phyloP scores from a whole-genome alignment of 1,284 basidiomycete genomes.

The Laetiporus sulphureus region DNA sequence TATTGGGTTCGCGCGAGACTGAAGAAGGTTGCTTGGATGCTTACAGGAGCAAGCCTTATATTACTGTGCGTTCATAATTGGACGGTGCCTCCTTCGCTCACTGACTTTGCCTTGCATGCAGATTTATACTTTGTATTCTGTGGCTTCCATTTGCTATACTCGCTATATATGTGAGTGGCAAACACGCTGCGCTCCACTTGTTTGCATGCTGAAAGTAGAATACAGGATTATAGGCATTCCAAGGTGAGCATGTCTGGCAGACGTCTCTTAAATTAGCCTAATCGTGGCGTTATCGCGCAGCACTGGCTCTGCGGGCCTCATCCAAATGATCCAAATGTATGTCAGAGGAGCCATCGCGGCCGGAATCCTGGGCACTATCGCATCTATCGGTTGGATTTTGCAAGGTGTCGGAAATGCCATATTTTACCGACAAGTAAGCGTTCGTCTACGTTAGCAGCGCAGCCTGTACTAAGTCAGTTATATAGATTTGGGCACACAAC shows the following conservation, averaged over 20 bases:
- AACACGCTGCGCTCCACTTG: conserved; percentile 4
- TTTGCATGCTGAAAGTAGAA: conserved; percentile 19
- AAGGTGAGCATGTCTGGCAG: conserved; percentile 34
- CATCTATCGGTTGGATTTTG: conserved; percentile 83
- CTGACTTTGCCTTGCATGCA: conserved; percentile 24
- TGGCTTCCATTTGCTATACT: conserved; percentile 89
- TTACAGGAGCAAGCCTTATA: conserved; percentile 77
- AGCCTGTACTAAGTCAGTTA: too few relatives aligned
- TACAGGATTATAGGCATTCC: conserved; percentile 83
- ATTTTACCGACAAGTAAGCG: conserved; percentile 70
- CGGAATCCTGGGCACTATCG: conserved; percentile 72
- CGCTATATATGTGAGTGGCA: conserved; percentile 71
- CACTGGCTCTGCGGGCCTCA: conserved; percentile 92
- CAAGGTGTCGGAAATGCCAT: conserved; percentile 81
- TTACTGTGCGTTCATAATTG: conserved; percentile 59
- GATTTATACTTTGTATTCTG: conserved; percentile 95
- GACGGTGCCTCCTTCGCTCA: background rate
- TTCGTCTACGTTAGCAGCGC: background rate
- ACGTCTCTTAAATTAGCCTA: background rate
- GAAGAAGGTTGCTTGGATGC: conserved; percentile 8
- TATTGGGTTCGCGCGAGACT: conserved; percentile 7
- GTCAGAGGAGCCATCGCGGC: conserved; percentile 58
- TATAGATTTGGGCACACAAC: conserved; percentile 80
- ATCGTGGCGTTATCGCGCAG: conserved; percentile 32
- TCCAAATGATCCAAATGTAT: conserved; percentile 84